phyloP scores from a whole-genome alignment of 306 rosid species.

The Prosopis cineraria region DNA sequence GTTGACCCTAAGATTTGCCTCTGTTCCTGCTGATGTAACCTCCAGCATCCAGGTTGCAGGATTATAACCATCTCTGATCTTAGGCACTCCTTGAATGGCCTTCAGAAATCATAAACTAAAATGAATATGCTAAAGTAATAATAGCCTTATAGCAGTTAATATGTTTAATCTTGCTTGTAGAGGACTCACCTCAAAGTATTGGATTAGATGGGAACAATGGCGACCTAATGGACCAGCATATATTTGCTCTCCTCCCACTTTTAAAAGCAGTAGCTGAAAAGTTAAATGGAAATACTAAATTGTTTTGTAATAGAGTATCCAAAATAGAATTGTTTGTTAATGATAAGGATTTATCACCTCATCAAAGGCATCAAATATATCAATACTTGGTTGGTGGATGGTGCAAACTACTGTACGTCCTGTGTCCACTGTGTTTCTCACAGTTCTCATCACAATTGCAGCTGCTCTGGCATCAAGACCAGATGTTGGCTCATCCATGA shows the following conservation, averaged over 20 bases:
- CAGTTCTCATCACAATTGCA: conserved; percentile 20
- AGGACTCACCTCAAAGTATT: conserved; percentile 55
- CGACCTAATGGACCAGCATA: conserved; percentile 58
- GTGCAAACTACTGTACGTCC: conserved; percentile 23
- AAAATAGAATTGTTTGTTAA: background rate
- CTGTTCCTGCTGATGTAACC: conserved; percentile 74
- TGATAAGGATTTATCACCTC: conserved; percentile 44
- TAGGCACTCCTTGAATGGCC: conserved; percentile 75
- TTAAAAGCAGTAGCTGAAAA: conserved; percentile 57
- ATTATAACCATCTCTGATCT: conserved; percentile 74
- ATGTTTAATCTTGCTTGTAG: background rate
- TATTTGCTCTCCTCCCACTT: conserved; percentile 62
- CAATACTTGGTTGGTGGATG: conserved; percentile 37
- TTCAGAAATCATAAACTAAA: conserved; percentile 16
- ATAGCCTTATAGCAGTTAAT: background rate
- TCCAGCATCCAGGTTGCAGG: conserved; percentile 98
- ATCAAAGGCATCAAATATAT: conserved; percentile 69
- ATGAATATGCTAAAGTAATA: background rate
- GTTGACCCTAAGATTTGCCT: conserved; percentile 61
- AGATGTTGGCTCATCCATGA: conserved; percentile 27
- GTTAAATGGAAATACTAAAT: background rate
- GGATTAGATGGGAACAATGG: conserved; percentile 47
- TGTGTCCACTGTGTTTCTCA: conserved; percentile 18
- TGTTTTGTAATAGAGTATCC: background rate
- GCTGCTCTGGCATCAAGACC: conserved; percentile 28